These are phyloP conservation scores for Cyberlindnera bimundalis DNA, from an alignment of 805 yeast species.

Conservation along the genomic window DNA sequence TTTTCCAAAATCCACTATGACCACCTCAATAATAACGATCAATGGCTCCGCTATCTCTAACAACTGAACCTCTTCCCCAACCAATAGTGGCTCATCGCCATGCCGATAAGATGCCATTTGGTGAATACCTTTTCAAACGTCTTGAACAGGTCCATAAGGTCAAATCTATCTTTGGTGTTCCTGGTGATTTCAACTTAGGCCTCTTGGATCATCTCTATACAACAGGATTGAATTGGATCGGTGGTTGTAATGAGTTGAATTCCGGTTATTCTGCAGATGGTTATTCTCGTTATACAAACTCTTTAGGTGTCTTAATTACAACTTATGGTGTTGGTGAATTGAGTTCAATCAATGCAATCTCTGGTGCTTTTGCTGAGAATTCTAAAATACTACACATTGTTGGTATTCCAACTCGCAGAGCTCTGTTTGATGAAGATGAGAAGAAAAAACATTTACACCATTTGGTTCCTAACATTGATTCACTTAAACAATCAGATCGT, in stretches of 20 bases:
- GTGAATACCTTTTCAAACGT: constrained; percentile 63
- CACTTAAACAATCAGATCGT: constrained; percentile 58
- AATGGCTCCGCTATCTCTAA: constrained; percentile 14
- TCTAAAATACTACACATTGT: constrained; percentile 82
- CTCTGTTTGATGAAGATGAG: constrained; percentile 28
- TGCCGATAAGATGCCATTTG: constrained; percentile 41
- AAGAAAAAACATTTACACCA: constrained; percentile 48
- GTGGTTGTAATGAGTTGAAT: constrained; percentile 85
- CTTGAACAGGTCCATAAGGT: constrained; percentile 50
- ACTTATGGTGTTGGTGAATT: constrained; percentile 92
- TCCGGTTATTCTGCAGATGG: constrained; percentile 93
- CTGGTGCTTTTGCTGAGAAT: constrained; percentile 80
- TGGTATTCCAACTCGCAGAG: constrained; percentile 47
- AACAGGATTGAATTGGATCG: constrained; percentile 62
- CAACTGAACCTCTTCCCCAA: not conserved
- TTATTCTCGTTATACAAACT: constrained; percentile 61
- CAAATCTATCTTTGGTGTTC: constrained; percentile 68
- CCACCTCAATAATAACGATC: not conserved
- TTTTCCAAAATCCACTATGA: no score
- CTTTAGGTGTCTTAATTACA: constrained; percentile 59
- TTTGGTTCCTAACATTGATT: constrained; percentile 49
- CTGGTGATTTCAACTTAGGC: constrained; percentile 71
- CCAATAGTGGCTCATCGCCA: not conserved
- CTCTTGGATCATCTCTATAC: constrained; percentile 66
- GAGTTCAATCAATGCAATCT: constrained; percentile 76